A percentile compares a stretch with the other conserved stretches of the same genome.
phyloP scores from a whole-genome alignment of 768 basidiomycete species.

The Xerocomellus chrysenteron region DNA sequence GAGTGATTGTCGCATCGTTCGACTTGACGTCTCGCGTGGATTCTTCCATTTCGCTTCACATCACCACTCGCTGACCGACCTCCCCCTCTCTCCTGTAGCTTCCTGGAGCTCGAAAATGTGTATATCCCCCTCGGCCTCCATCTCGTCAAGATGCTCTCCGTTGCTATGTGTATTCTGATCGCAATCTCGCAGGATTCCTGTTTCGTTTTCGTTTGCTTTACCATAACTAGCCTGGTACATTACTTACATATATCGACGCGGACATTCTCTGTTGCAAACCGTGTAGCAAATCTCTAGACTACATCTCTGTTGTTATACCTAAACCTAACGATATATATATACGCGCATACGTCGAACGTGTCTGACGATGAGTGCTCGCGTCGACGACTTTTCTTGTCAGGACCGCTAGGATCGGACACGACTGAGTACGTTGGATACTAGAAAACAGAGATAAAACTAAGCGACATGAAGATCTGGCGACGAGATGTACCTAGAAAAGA shows the following conservation, averaged over 20 bases:
- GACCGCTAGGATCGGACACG: too few species aligned
- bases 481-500: too few species aligned
- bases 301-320: constrained; percentile 11
- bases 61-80: constrained; percentile 11
- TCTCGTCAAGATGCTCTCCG: neutral
- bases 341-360: neutral
- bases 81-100: constrained; percentile 1
- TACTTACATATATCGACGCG: neutral
- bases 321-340: neutral
- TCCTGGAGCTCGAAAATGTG: neutral
- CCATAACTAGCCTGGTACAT: neutral
- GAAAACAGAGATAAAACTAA: too few species aligned
- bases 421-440: too few species aligned
- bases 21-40: constrained; percentile 11
- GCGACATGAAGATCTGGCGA: too few species aligned
- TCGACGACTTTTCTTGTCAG: too few species aligned
- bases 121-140: neutral
- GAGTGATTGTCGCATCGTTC: constrained; percentile 29
- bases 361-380: neutral
- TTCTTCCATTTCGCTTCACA: neutral
- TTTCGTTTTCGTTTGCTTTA: neutral
- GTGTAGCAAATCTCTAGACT: constrained; percentile 15
- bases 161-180: constrained; percentile 3
- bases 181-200: neutral
- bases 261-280: neutral